Conservation (phyloP, 768 basidiomycete genomes). For the Trichaptum fuscoviolaceum region DNA sequence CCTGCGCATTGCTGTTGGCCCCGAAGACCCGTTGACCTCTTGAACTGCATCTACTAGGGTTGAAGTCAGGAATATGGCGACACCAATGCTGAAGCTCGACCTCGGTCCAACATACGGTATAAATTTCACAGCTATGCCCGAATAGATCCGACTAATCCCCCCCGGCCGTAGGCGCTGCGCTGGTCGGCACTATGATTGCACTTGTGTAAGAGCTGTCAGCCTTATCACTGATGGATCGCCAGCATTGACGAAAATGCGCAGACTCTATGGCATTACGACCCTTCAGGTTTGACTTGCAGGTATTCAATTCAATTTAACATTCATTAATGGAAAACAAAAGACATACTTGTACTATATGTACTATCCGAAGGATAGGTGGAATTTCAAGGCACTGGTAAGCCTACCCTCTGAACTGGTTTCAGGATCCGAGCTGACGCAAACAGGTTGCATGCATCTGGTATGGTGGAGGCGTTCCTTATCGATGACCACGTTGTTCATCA, state of each 20-base stretch:
- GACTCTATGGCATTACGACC: background rate
- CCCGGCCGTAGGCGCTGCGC: background rate
- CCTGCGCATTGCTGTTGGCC: background rate
- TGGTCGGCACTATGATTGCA: background rate
- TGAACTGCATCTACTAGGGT: background rate
- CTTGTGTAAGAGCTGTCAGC: background rate
- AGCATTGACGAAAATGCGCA: background rate
- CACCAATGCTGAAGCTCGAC: background rate
- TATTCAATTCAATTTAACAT: background rate
- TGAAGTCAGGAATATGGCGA: background rate
- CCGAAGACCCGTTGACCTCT: background rate
- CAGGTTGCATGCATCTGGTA: background rate
- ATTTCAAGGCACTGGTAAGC: background rate
- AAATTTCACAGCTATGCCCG: background rate
- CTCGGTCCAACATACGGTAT: background rate
- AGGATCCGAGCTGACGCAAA: background rate
- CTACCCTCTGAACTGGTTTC: background rate
- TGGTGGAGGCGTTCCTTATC: background rate
- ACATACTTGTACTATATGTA: background rate
- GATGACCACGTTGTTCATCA: background rate
- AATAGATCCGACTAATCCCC: background rate
- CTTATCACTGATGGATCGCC: background rate
- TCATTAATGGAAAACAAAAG: background rate
- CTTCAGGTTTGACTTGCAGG: background rate
- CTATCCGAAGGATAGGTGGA: background rate